Base-by-base conservation (phyloP, 345 rosid species). In the Streptanthus diversifolius region DNA sequence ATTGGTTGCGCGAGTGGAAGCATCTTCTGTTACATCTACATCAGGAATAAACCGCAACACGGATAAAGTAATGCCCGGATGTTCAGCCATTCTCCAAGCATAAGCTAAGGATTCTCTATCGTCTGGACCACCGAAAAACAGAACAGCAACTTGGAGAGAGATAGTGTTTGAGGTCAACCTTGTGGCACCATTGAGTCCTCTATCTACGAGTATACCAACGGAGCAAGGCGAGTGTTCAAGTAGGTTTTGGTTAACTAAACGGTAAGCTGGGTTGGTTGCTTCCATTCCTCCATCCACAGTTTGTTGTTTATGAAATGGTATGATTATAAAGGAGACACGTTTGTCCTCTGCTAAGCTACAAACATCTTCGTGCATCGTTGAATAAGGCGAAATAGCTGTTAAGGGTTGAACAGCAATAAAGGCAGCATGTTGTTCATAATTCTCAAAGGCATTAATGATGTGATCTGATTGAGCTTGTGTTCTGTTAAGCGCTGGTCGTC, bases 251-350 rank as follows among this genome's bases (percentile, higher is more conserved):
- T 95, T 91, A 12, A 91, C 89, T 52, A 75, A 81, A 29, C 96
- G 81, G 53, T 82, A 85, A 9, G 93, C 96, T 0, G 99, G 96
- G 52, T 95, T 91, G 4, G 93, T 89, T 7, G 85, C 90, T 76
- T 95, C 99, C 99, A 95, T 95, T 8, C 91, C 95, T 32, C 97
- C 99, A 67, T 95, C 96, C 1, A 95, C 95, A 0, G 97, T 91
- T 68, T 85, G 96, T 19, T 95, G 97, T 74, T 88, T 91, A 69
- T 95, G 99, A 80, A 95, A 91, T 6, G 99, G 99, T 60, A 95
- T 78, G 78, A 91, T 86, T 45, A 90, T 73, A 21, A 95, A 71
- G 11, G 95, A 83, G 3, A 87, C 87, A 3, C 93, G 83, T 74
- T 91, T 95, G 69, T 91, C 97, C 72, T 95, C 99, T 5, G 97